Base-by-base conservation (phyloP, 352 stramenopile species). In the Plasmopara halstedii region DNA sequence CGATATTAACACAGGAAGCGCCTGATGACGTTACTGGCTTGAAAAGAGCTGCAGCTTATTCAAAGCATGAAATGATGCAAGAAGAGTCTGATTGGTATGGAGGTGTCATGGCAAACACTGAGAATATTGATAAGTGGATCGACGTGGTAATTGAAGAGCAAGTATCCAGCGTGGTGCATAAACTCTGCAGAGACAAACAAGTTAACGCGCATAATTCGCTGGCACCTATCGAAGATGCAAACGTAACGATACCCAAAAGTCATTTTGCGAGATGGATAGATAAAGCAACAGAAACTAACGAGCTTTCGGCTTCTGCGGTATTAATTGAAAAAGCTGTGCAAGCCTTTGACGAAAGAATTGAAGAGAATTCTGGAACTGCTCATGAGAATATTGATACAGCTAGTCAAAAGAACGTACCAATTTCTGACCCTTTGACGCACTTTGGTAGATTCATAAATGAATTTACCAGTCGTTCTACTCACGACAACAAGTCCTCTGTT, bases 81-180 rank as follows among this genome's bases (percentile, higher is more conserved):
- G 29, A 27, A 9, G 42, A 38, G 13, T 6, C 8, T n/a, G 44
- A 44, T 13, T 20, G 9, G 19, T 42, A 27, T 7, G 4, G 29
- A 26, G 33, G 4, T 45, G 58, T 52, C n/a, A 53, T 61, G 18
- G 34, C 23, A n/a, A 44, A 40, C n/a, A 15, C 35, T 0, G 47
- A 52, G 3, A 43, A 50, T 33, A 35, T 52, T 3, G 18, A 29
- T 1, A 60, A 51, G 15, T 80, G 65, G 69, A 23, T 67, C 8
- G 35, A 63, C 2, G n/a, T 71, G 19, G 56, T 81, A 11, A 67
- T 60, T 1, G 67, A 77, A 58, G 67, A 82, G 27, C 64, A 82
- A 62, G 64, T 79, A 9, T 45, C 52, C 33, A 34, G 47, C 2
- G 38, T 80, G 29, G 55, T 80, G n/a, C 56, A 65, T 11, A 53